Evolutionary conservation across 352 stramenopile species (phyloP), one percentile per base, ranked within the genome.

Genomic region (Phytophthora podocarpi): DNA sequence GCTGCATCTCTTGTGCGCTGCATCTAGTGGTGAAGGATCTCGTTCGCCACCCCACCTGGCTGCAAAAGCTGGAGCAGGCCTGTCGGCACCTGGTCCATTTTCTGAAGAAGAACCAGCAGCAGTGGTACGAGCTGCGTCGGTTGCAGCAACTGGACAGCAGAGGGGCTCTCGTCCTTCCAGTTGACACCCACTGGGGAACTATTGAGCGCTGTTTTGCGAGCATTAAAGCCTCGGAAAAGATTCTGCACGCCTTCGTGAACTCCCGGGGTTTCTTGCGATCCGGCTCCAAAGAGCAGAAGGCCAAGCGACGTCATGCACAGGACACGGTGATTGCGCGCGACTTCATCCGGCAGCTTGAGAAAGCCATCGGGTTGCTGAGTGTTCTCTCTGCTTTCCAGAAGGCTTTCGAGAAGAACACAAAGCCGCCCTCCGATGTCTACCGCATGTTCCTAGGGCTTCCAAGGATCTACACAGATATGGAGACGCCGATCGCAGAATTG

Each of bases 361-460:
- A 41, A 18, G 28, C 10, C 7, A 11, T 41, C 20, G 3, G 8
- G 28, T 15, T 52, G 2, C 45, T 52, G 6, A 13, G 16, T 7
- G 28, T 32, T 15, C 16, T 52, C 3, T 56, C 45, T 0, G 15
- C 11, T 0, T 52, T 51, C n/a, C 35, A 57, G 45, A 64, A 52
- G 21, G 23, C 27, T 26, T 64, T 57, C 28, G 35, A 64, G 30
- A 5, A 15, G 4, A 57, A 57, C 24, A 26, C 15, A 0, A 48
- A 16, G 1, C 55, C 45, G 1, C 16, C 28, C 13, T 57, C 55
- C 4, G 55, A 64, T 11, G 55, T 64, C 4, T 64, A 51, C 12
- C 40, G 45, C 10, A 51, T 64, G 43, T 64, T 57, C 20, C 18
- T 64, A 2, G 13, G 37, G 13, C n/a, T 64, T 7, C 55, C 52